Base-by-base conservation (phyloP, 768 basidiomycete species). In the Amanita molliuscula region DNA sequence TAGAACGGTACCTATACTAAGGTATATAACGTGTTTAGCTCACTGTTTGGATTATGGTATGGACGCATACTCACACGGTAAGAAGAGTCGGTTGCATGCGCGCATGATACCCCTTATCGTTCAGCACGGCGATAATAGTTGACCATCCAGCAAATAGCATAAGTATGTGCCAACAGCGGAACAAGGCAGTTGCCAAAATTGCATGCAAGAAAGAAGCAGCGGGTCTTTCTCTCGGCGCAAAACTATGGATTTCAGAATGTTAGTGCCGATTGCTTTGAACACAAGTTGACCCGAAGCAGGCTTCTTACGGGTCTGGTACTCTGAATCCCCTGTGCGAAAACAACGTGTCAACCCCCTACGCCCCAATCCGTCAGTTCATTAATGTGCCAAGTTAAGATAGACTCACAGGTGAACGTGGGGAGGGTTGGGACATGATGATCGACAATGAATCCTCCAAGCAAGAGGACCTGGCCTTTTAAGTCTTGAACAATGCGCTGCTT, bases 81-180 rank as follows among this genome's bases (percentile, higher is more conserved):
- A 86, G 67, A n/a, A 87, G 67, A 0, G 81, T 81, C 9, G 71
- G 62, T 31, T 72, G 64, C 16, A 82, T 64, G 15, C 59, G 62
- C 3, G 82, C 53, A 15, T 44, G 57, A 56, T 75, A 67, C 4
- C 72, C 72, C 37, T 67, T 66, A 35, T 67, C 55, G 59, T 74
- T 78, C 36, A 84, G 72, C 25, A 80, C 58, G 4, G 72, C 68
- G n/a, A 85, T 68, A 6, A 74, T 59, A 0, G 79, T 76, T 1
- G 79, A 69, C 83, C 83, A 85, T 4, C 59, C 79, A 15, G 68
- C 69, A 55, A 82, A 82, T 66, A 84, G 79, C 2, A 83, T 31
- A 6, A 87, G 69, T 50, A 82, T 73, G 53, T 83, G 80, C 81
- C 81, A 84, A 62, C 81, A 83, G 40, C 80, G 66, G 59, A 71